A percentile compares a stretch with the other conserved stretches of the same genome.
phyloP scores from a whole-genome alignment of 345 rosid genomes.

The Populus tremula region DNA sequence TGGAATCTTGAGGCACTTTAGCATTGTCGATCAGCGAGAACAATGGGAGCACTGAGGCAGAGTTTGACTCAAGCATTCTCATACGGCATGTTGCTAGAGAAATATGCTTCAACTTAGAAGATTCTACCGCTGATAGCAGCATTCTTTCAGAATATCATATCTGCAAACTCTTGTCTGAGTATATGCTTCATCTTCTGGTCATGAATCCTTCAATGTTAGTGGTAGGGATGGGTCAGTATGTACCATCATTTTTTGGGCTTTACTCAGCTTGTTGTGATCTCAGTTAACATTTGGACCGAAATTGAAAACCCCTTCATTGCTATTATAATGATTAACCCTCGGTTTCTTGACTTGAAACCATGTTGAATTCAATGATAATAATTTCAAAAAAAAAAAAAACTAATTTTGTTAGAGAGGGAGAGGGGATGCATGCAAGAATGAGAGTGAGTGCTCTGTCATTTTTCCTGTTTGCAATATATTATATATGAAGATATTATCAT shows the following conservation, averaged over 20 bases:
- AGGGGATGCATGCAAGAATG: no score
- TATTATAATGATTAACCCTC: neutral
- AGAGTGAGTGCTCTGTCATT: no score
- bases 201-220: conserved; percentile 23
- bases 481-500: no score
- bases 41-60: conserved; percentile 17
- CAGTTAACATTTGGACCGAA: no score
- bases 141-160: neutral
- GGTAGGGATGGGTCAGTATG: conserved; percentile 23
- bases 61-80: conserved; percentile 54
- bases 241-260: neutral
- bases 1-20: neutral
- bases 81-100: conserved; percentile 58
- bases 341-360: neutral
- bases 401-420: no score
- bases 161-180: conserved; percentile 28
- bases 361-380: no score
- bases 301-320: neutral
- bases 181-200: conserved; percentile 31
- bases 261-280: no score
- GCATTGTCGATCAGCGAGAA: neutral
- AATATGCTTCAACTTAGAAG: conserved; percentile 26
- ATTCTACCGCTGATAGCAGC: neutral
- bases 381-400: no score
- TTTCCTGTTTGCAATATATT: no score